Percentiles rank a stretch among this genome's conserved stretches.
These are phyloP conservation scores for Exophiala oligosperma DNA, from an alignment of 2,329 filamentous ascomycete species.

Conservation along the genomic window DNA sequence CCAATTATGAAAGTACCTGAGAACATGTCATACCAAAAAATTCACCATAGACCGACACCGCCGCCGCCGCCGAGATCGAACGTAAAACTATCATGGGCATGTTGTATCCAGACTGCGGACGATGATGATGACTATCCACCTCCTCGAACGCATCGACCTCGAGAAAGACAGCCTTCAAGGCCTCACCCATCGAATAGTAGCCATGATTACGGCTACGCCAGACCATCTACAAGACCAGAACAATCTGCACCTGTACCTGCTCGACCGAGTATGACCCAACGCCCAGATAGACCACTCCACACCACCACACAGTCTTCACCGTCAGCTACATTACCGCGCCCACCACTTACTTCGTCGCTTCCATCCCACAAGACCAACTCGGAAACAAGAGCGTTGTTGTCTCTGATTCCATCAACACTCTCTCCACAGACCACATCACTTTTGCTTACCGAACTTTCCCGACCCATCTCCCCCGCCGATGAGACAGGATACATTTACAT, in stretches of 20 bases:
- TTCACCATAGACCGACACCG: slow-evolving; percentile 23
- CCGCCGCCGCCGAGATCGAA: slow-evolving; percentile 23
- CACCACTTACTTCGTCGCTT: too few species aligned
- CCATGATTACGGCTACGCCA: neutral
- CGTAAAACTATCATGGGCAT: slow-evolving; percentile 28
- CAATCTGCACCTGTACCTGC: too few species aligned
- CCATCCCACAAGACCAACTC: slow-evolving; percentile 28
- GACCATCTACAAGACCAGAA: slow-evolving; percentile 9
- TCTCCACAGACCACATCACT: slow-evolving; percentile 67
- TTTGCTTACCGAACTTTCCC: slow-evolving; percentile 74
- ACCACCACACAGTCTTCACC: neutral
- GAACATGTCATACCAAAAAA: slow-evolving; percentile 27
- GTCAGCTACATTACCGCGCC: too few species aligned
- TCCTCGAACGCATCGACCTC: slow-evolving; percentile 1
- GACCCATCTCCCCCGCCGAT: slow-evolving; percentile 70
- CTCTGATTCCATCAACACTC: slow-evolving; percentile 68
- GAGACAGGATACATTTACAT: slow-evolving; percentile 97
- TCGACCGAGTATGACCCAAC: slow-evolving; percentile 3
- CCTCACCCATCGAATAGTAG: neutral
- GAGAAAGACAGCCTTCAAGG: neutral
- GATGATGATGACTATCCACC: slow-evolving; percentile 22
- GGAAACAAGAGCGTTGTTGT: slow-evolving; percentile 52
- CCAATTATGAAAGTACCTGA: slow-evolving; percentile 46
- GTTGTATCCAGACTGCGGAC: slow-evolving; percentile 20
- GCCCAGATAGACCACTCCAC: neutral